Evolutionary conservation across 2,329 filamentous ascomycete species (phyloP), one percentile per base, ranked within the genome.

Genomic region (Ceratocystis eucalypticola): DNA sequence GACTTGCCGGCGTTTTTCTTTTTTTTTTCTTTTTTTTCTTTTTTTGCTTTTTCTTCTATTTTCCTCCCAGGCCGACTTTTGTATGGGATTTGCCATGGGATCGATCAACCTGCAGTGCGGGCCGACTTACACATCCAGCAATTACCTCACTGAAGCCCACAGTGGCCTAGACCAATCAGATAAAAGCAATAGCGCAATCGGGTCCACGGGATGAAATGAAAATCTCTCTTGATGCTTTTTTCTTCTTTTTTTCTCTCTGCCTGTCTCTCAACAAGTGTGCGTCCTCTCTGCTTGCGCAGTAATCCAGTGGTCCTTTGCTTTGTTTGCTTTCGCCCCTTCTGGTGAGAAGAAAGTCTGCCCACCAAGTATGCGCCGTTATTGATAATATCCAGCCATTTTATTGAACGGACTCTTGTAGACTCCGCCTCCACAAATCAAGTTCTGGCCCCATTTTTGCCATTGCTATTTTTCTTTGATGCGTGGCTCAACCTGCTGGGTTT

Each of bases 71-170:
- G 5, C 15, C 22, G 20, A 20, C 48, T 25, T 53, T 30, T 57
- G 53, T 33, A 33, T n/a, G 53, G 28, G 53, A 59, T 33, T 59
- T 59, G 28, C 17, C 53, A 59, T 59, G 53, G 53, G 53, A 33
- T 59, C 53, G 46, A 50, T 22, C 46, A 59, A 30, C 22, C 28
- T 59, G 53, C 53, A 59, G 25, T 7, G 53, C 53, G 53, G 53
- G 53, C 53, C 28, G 53, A 59, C 53, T 59, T 59, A 59, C 53
- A 59, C 53, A 59, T 59, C n/a, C 53, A 59, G 53, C 53, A 59
- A 59, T 59, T 59, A 59, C 53, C 28, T 59, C 53, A 59, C 28
- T 22, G 28, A 41, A 59, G 53, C 53, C 17, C 12, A 3, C 28
- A 33, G 53, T n/a, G 2, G 12, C 53, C 22, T 28, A 25, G 12